phyloP scores from a whole-genome alignment of 345 rosid species.

The Gossypium herbaceum region DNA sequence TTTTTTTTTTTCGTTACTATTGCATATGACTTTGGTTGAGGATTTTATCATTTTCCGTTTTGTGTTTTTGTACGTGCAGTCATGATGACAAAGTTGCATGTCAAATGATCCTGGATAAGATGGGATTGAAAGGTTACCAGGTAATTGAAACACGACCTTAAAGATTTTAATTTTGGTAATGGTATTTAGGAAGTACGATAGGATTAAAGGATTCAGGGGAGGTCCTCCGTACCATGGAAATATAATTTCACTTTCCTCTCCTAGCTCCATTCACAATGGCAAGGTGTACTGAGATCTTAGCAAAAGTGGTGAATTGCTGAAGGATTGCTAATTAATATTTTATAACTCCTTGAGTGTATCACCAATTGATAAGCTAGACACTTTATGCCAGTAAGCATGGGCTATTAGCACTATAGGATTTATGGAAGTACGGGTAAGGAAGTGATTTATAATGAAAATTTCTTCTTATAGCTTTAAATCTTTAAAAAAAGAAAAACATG shows the following conservation, averaged over 20 bases:
- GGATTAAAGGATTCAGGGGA: neutral
- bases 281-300: neutral
- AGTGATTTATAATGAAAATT: neutral
- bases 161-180: constrained; percentile 5
- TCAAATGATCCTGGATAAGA: constrained; percentile 85
- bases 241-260: neutral
- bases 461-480: neutral
- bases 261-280: too few relatives aligned
- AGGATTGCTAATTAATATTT: neutral
- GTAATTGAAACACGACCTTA: constrained; percentile 34
- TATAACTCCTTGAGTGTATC: neutral
- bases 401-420: neutral
- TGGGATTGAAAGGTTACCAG: constrained; percentile 94
- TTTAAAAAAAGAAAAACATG: neutral
- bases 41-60: neutral
- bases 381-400: neutral
- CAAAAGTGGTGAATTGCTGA: neutral
- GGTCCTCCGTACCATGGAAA: neutral
- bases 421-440: neutral
- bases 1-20: neutral
- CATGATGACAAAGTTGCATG: constrained; percentile 94
- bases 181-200: constrained; percentile 4
- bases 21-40: neutral
- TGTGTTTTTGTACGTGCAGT: constrained; percentile 35
- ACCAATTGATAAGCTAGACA: neutral